Percentiles rank a stretch among this genome's conserved stretches.
phyloP scores from a whole-genome alignment of 2,329 filamentous ascomycete genomes.

The Fusarium musae region DNA sequence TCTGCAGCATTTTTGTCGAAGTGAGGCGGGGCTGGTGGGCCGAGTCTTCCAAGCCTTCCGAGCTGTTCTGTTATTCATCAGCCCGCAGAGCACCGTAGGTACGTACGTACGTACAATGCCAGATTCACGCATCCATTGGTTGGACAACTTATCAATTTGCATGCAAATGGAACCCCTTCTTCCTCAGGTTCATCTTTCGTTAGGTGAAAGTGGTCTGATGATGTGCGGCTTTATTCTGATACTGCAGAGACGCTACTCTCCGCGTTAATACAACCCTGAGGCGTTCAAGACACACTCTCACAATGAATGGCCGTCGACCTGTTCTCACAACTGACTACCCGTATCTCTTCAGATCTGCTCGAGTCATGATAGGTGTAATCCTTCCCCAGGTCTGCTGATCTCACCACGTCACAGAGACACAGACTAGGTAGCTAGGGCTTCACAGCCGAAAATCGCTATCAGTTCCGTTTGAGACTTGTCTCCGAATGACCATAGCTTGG shows the following conservation, averaged over 20 bases:
- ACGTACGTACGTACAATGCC: neutral
- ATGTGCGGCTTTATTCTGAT: neutral
- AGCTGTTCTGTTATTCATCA: neutral
- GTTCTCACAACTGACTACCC: neutral
- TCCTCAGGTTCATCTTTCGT: neutral
- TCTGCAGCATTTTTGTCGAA: neutral
- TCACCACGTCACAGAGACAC: neutral
- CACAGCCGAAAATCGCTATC: neutral
- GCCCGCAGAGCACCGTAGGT: neutral
- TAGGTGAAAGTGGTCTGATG: constrained; percentile 19
- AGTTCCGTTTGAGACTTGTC: neutral
- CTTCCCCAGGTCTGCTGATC: constrained; percentile 1
- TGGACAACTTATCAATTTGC: neutral
- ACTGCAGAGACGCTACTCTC: neutral
- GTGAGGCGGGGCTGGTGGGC: neutral
- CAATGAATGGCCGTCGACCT: constrained; percentile 1
- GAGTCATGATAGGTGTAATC: constrained; percentile 8
- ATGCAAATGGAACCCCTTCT: neutral
- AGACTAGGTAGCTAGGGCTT: neutral
- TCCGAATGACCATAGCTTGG: neutral
- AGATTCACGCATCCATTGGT: neutral
- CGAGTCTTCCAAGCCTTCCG: neutral
- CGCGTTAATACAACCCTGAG: neutral
- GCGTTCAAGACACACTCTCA: neutral
- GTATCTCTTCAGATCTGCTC: neutral